Evolutionary conservation across 2,329 filamentous ascomycete species (phyloP), one percentile per base, ranked within the genome.

Genomic region (Xylaria sp.): DNA sequence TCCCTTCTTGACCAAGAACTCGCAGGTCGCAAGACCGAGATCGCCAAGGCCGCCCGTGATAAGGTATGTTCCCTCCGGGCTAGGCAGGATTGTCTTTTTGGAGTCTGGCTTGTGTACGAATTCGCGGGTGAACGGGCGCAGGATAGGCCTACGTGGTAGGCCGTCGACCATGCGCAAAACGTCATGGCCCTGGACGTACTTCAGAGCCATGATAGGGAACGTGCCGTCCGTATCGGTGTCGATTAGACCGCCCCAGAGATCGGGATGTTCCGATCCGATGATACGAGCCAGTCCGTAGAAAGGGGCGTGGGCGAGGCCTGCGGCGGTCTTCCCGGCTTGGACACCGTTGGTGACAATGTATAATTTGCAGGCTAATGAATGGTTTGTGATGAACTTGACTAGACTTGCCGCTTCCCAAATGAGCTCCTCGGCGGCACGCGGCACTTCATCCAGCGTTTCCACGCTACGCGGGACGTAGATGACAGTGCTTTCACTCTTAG

Each of bases 251-350:
- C 55, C 55, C 34, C 55, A 36, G 55, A 58, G 11, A 11, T 58
- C 36, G 2, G 55, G 55, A 19, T 47, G 55, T 21, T 58, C 55
- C 3, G 55, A 58, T 11, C 45, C 21, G 2, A 58, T 58, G 55
- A 58, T 58, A 19, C 55, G 55, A 32, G 55, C 36, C 24, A 58
- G 34, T 21, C 55, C 55, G 24, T 58, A 47, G 34, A 58, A 39
- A 14, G 55, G 55, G 24, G 55, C 55, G 12, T 82, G 78, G 0
- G 79, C 78, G 8, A 82, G 77, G 2, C 73, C 77, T 1, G 62
- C 58, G 8, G 62, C 32, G 2, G 57, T 65, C 3, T 19, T 32
- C 2, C 50, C 62, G 27, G 32, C 21, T 58, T 61, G 51, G 2
- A 57, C 66, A 4, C 56, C 53, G 39, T 42, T 34, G 14, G 61